phyloP scores from a whole-genome alignment of 148 eudicot species.

The Suaeda aralocaspica region DNA sequence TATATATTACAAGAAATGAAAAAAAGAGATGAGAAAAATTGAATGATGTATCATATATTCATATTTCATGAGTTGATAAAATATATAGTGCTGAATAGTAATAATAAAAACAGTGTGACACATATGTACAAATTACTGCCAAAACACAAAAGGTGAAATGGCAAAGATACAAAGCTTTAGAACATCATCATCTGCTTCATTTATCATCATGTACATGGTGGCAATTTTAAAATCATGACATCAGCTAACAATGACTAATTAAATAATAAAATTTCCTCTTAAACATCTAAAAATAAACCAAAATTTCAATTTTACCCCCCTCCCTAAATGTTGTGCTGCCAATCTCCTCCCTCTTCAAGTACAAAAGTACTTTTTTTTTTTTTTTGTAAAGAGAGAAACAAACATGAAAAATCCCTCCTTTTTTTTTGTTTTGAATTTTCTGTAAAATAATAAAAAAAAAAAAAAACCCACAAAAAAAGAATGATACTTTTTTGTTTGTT shows the following conservation, averaged over 20 bases:
- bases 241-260: too few species aligned
- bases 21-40: too few species aligned
- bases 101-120: constrained; percentile 1
- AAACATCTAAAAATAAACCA: too few species aligned
- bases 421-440: neutral
- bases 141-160: neutral
- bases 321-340: neutral
- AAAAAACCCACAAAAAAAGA: neutral
- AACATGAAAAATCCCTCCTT: neutral
- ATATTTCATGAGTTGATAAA: too few species aligned
- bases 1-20: too few species aligned
- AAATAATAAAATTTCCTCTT: too few species aligned
- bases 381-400: neutral
- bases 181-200: neutral
- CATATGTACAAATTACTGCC: constrained; percentile 6
- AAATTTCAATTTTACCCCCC: neutral
- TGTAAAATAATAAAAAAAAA: neutral
- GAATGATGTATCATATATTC: too few species aligned
- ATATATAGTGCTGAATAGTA: too few species aligned
- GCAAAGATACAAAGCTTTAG: constrained; percentile 5
- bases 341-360: neutral
- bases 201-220: too few species aligned
- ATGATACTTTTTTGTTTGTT: neutral
- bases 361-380: neutral
- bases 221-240: too few species aligned